Conservation (phyloP, 805 yeast species). For the Schizosaccharomyces octosporus region DNA sequence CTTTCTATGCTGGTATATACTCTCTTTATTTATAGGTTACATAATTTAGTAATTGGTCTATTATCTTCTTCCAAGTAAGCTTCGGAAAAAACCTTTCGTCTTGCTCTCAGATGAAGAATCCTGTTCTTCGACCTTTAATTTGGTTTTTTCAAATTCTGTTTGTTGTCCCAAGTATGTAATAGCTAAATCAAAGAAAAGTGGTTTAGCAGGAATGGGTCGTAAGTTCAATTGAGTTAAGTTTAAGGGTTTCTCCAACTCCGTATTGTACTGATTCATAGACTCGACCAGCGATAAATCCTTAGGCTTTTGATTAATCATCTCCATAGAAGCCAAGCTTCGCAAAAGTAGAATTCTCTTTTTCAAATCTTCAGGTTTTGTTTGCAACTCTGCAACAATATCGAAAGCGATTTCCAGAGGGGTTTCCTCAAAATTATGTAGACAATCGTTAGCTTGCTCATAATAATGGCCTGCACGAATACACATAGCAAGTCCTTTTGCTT, state of each 20-base stretch:
- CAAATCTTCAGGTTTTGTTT: background rate
- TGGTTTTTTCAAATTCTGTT: background rate
- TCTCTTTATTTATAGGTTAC: background rate
- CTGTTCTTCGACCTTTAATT: background rate
- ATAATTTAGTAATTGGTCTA: background rate
- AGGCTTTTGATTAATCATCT: background rate
- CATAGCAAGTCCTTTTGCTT: background rate
- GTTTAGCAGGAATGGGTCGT: conserved; percentile 46
- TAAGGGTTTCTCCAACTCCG: background rate
- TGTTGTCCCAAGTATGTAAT: conserved; percentile 38
- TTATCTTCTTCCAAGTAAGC: background rate
- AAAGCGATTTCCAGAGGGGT: background rate
- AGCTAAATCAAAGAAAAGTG: conserved; percentile 78
- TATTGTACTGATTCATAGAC: background rate
- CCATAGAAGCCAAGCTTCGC: background rate
- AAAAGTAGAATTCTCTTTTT: background rate
- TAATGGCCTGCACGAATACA: background rate
- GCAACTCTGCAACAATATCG: background rate
- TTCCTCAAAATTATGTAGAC: background rate
- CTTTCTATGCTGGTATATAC: background rate
- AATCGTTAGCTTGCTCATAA: background rate
- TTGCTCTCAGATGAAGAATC: background rate
- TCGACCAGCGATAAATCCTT: background rate
- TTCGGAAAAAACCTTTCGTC: background rate
- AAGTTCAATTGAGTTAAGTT: background rate